Conservation (phyloP, 129 eudicot genomes). For the Arctium minus region DNA sequence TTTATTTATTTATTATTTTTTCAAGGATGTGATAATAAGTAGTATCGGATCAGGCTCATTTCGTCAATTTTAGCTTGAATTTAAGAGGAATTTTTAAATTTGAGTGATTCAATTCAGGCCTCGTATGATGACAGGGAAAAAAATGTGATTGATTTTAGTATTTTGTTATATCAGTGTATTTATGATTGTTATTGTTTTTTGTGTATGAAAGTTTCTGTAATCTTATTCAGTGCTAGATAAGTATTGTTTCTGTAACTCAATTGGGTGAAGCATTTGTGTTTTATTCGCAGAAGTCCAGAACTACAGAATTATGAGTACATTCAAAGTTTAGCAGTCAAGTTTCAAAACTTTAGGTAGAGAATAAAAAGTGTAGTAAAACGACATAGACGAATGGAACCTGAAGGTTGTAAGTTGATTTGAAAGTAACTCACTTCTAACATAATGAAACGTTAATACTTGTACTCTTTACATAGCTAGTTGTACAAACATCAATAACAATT, state of each 20-base stretch:
- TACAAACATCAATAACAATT: not conserved
- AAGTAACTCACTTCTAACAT: not conserved
- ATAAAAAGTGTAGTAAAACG: not conserved
- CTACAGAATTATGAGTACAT: not conserved
- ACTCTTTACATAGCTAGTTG: not conserved
- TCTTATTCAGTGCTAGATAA: not conserved
- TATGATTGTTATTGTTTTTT: not conserved
- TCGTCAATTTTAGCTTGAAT: not conserved
- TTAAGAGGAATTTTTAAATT: not conserved
- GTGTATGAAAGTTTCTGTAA: not conserved
- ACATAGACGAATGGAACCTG: not conserved
- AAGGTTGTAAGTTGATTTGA: not conserved
- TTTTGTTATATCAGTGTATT: not conserved
- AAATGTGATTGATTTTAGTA: not conserved
- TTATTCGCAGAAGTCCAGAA: not conserved
- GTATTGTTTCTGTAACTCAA: not conserved
- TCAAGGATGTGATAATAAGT: not conserved
- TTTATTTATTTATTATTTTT: not conserved
- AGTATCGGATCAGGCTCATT: not conserved
- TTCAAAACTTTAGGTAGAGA: not conserved
- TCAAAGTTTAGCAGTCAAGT: not conserved
- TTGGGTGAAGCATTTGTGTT: slow-evolving; percentile 2
- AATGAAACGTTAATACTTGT: not conserved
- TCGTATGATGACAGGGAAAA: not conserved
- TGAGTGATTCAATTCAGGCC: not conserved